phyloP scores from a whole-genome alignment of 1,284 basidiomycete species.

The Abortiporus biennis region DNA sequence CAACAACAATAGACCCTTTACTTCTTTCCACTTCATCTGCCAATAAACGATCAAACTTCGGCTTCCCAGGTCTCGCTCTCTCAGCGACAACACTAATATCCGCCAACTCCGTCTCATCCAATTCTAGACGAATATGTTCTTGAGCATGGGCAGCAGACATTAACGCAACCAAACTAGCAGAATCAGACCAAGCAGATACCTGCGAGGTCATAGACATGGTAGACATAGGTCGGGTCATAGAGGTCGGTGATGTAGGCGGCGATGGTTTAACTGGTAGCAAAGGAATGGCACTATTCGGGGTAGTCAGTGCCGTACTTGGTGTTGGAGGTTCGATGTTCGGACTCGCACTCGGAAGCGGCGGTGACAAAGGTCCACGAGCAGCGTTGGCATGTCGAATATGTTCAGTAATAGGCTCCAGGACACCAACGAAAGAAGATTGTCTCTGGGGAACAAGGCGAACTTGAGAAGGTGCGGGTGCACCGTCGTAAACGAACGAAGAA shows the following conservation, averaged over 20 bases:
- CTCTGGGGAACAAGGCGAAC: conserved; percentile 2
- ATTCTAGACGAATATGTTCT: conserved; percentile 38
- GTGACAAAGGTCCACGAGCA: conserved; percentile 1
- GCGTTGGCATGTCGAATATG: background rate
- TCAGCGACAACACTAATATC: conserved; percentile 69
- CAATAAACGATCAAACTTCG: conserved; percentile 63
- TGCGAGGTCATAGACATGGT: background rate
- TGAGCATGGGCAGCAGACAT: conserved; percentile 19
- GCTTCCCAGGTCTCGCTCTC: conserved; percentile 66
- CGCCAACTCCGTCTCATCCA: conserved; percentile 61
- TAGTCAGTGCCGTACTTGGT: conserved; percentile 17
- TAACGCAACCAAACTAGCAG: conserved; percentile 22
- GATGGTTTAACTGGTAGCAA: conserved; percentile 4
- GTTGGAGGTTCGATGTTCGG: conserved; percentile 9
- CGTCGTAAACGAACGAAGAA: conserved; percentile 8
- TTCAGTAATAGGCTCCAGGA: background rate
- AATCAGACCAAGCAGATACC: conserved; percentile 22
- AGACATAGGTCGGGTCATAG: background rate
- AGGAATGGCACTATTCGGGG: conserved; percentile 4
- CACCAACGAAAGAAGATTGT: background rate
- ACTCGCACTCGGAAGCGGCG: no score
- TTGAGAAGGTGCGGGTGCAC: background rate
- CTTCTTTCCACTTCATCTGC: conserved; percentile 58
- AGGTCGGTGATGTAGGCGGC: background rate
- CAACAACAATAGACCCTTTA: conserved; percentile 57